Percentiles rank a stretch among this genome's conserved stretches.
These are phyloP conservation scores for Rhododendron mucronatum DNA, from an alignment of 148 eudicot genomes.

Conservation along the genomic window DNA sequence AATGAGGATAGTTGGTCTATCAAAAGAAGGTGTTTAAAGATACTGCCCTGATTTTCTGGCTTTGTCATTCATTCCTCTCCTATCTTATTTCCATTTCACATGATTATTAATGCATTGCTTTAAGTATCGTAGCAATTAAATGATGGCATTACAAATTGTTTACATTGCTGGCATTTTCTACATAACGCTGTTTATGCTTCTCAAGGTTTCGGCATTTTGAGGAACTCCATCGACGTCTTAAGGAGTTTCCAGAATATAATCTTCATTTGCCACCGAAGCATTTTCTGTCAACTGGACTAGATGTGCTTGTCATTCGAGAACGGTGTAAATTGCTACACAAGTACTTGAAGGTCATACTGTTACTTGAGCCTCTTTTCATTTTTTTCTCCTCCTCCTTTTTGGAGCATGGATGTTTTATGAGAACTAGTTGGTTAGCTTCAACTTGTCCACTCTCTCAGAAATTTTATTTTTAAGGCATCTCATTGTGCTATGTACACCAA, in stretches of 20 bases:
- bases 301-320: conserved; percentile 81
- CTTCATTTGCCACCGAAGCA: conserved; percentile 97
- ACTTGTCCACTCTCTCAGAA: background rate
- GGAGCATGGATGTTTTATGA: background rate
- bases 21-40: conserved; percentile 74
- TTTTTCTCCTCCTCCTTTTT: background rate
- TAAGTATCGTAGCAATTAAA: background rate
- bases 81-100: background rate
- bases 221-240: conserved; percentile 91
- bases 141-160: background rate
- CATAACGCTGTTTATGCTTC: conserved; percentile 11
- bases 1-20: conserved; percentile 87
- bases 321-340: conserved; percentile 85
- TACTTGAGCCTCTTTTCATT: conserved; percentile 1
- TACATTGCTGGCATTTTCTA: background rate
- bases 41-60: background rate
- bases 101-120: background rate
- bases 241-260: conserved; percentile 81
- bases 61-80: conserved; percentile 8
- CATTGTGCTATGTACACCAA: background rate
- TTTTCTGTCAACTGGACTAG: conserved; percentile 88
- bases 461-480: background rate
- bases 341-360: conserved; percentile 68
- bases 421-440: conserved; percentile 5
- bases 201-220: conserved; percentile 93